A percentile compares a stretch with the other conserved stretches of the same genome.
These are phyloP conservation scores for Penicillium goetzii DNA, from an alignment of 495 filamentous ascomycete genomes.

Conservation along the genomic window DNA sequence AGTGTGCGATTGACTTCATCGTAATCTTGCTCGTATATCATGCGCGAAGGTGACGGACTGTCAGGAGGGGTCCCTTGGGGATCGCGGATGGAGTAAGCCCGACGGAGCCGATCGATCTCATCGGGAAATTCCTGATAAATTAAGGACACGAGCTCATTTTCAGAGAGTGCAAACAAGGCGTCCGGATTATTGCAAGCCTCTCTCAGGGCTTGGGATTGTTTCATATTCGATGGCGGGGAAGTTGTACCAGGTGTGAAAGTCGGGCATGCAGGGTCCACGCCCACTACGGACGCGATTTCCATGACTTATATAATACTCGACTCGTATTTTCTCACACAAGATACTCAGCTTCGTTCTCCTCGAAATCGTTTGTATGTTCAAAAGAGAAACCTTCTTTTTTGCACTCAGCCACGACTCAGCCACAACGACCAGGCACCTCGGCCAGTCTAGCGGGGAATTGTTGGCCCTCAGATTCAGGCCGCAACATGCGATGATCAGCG, in stretches of 20 bases:
- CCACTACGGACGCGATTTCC: not conserved
- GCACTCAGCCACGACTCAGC: constrained; percentile 3
- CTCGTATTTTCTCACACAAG: not conserved
- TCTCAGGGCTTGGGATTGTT: constrained; percentile 6
- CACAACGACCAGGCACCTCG: not conserved
- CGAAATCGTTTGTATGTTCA: not conserved
- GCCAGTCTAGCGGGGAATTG: not conserved
- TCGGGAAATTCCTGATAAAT: constrained; percentile 19
- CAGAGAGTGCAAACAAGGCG: constrained; percentile 11
- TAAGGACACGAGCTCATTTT: constrained; percentile 13
- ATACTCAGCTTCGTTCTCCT: not conserved
- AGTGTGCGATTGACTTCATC: constrained; percentile 28
- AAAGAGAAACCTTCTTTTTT: not conserved
- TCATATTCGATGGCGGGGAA: constrained; percentile 10
- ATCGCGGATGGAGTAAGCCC: constrained; percentile 29
- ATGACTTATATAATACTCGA: not conserved
- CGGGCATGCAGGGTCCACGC: not conserved
- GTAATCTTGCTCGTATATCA: constrained; percentile 23
- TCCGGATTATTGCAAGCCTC: constrained; percentile 18
- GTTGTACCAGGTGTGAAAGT: not conserved
- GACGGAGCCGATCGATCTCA: constrained; percentile 24
- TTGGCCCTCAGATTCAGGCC: not conserved
- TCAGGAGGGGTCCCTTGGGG: not conserved
- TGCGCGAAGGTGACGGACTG: constrained; percentile 19
- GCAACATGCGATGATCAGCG: not conserved